Evolutionary conservation across 768 basidiomycete genomes (phyloP), one percentile per base, ranked within the genome.

Genomic region (Leccinum incarnatum): DNA sequence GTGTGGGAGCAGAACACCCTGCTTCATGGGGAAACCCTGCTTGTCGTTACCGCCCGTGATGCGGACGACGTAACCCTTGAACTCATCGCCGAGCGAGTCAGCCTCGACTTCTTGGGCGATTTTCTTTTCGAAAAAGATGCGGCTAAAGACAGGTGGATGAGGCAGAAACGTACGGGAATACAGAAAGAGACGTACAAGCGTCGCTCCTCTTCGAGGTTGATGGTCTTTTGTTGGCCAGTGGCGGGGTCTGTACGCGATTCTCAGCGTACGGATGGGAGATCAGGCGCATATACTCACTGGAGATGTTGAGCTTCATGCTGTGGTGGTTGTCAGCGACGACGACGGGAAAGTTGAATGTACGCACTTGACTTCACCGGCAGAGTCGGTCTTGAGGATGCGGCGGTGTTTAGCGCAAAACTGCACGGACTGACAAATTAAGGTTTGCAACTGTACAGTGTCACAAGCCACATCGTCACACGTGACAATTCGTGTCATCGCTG

Each of bases 1-100:
- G 80, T 93, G 74, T 59, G 93, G 93, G 69, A 96, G 84, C 61
- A 98, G 90, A 66, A 98, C 91, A 80, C 96, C 95, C 80, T 99
- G 96, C 79, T 98, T 98, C 94, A 98, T 97, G 51, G 95, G 94
- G 84, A 97, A 96, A 72, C 95, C 94, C 76, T 95, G 93, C 81
- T 94, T 93, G 87, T 98, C 95, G 83, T 98, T 98, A 63, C 96
- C 93, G 69, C 95, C 95, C 30, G 93, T 95, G 81, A 99, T 91
- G 69, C 94, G 89, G 83, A 97, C 86, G 75, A 98, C 78, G 80
- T 97, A 98, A 58, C 96, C 96, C 75, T 91, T 93, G 84, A 86
- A 98, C 81, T 98, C 96, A 74, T 96, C 91, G 68, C 95, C 94
- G 66, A 98, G 77, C 55, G 87, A 75, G 80, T 97, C 95, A 60